Percentiles rank a stretch among this genome's conserved stretches.
Conservation (phyloP, 2,329 filamentous ascomycete species). For the Aspergillus carbonarius region DNA sequence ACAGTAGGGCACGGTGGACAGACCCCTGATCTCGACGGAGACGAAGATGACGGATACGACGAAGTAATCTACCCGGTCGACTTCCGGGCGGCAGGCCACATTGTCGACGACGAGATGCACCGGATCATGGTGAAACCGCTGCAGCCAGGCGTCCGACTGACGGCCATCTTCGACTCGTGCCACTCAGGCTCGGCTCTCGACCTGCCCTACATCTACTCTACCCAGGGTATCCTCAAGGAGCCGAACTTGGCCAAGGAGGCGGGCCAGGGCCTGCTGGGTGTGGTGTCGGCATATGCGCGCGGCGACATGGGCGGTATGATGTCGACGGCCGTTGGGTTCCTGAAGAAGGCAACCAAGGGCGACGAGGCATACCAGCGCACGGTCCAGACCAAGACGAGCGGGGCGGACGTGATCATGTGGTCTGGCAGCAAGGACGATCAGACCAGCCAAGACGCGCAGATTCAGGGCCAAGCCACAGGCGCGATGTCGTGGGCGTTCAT, state of each 20-base stretch:
- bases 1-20: constrained; percentile 69
- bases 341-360: constrained; percentile 82
- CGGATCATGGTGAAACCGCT: constrained; percentile 73
- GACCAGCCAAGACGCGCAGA: constrained; percentile 90
- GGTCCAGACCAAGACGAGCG: constrained; percentile 83
- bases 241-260: constrained; percentile 68
- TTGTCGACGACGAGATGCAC: constrained; percentile 78
- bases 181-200: constrained; percentile 67
- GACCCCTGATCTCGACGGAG: constrained; percentile 69
- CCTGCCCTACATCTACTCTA: constrained; percentile 67
- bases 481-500: constrained; percentile 99
- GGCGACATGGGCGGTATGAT: constrained; percentile 83
- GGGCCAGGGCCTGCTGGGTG: constrained; percentile 61
- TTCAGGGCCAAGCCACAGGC: constrained; percentile 83
- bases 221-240: constrained; percentile 67
- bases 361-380: constrained; percentile 77
- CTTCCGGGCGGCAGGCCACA: constrained; percentile 67
- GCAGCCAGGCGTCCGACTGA: constrained; percentile 74
- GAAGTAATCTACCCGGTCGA: constrained; percentile 80
- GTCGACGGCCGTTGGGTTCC: constrained; percentile 73
- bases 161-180: constrained; percentile 68
- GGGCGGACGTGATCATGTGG: constrained; percentile 97
- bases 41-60: constrained; percentile 75
- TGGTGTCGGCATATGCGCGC: constrained; percentile 75
- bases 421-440: constrained; percentile 94